A percentile compares a stretch with the other conserved stretches of the same genome.
phyloP scores from a whole-genome alignment of 257 asterid species.

The Solanum sejunctum region DNA sequence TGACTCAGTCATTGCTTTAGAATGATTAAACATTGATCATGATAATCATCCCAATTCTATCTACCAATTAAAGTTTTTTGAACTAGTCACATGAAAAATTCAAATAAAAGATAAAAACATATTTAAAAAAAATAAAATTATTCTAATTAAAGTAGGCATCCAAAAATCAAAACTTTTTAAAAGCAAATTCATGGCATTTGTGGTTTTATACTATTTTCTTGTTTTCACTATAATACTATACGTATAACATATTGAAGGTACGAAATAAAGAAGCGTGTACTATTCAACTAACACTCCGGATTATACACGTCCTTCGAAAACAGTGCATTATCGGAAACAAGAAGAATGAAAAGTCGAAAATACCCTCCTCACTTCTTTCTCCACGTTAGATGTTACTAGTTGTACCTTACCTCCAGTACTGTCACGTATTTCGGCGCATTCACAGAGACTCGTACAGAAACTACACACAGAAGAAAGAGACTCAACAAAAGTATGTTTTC shows the following conservation, averaged over 20 bases:
- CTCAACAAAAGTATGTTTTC: neutral
- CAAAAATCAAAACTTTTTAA: too few species aligned
- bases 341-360: neutral
- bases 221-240: too few species aligned
- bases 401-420: neutral
- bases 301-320: neutral
- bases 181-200: too few species aligned
- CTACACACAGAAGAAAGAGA: conserved; percentile 3
- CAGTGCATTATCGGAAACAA: neutral
- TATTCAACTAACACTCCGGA: neutral
- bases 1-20: too few species aligned
- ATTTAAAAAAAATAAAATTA: too few species aligned
- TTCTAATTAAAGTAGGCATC: too few species aligned
- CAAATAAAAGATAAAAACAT: too few species aligned
- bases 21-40: too few species aligned
- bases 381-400: neutral
- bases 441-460: neutral
- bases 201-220: too few species aligned
- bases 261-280: neutral
- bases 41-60: too few species aligned
- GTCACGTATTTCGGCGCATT: neutral
- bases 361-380: neutral
- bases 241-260: neutral
- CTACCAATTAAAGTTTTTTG: too few species aligned
- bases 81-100: too few species aligned